Base-by-base conservation (phyloP, 352 stramenopile genomes). In the Blastocystis sp. region DNA sequence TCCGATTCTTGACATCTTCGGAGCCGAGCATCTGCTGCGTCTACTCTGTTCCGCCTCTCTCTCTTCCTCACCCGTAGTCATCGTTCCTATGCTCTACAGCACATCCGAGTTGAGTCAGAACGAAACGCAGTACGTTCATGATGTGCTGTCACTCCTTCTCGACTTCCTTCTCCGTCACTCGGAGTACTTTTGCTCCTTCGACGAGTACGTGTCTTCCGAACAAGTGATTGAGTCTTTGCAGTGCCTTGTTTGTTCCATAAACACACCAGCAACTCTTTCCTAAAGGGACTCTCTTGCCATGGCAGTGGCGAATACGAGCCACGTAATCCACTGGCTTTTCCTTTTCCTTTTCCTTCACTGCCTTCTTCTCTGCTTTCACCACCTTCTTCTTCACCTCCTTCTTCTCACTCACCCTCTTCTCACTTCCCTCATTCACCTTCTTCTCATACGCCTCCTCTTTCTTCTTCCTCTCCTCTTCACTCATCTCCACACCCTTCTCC, bases 21-120 rank as follows among this genome's bases (percentile, higher is more conserved):
- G 69, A 34, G 43, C 56, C 1, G 69, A 79, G 48, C 69, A 79
- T 43, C 48, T 79, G 5, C 45, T 79, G 41, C 69, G 69, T 23
- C 3, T 64, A 34, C 1, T 79, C 10, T 79, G 69, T 79, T 28
- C 2, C 40, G 4, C 4, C 17, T 48, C 40, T 10, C 2, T 62
- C 4, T 45, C 21, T 19, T 5, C 4, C 11, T 64, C 21, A 40
- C 21, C 19, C 62, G 28, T 79, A 79, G 69, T 64, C 40, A 17
- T 61, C 34, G 4, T 79, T 23, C 69, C 69, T 0, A 61, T 53
- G 23, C 19, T 79, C 0, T 79, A 79, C 41, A 38, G 38, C 60
- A 2, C 45, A 23, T 43, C 11, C 11, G 69, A 79, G 21, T 45
- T 79, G 21, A 43, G 19, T 7, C 41, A 79, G 14, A 79, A 34